phyloP scores from a whole-genome alignment of 2,329 filamentous ascomycete genomes.

The Ophiostoma himal-ulmi region DNA sequence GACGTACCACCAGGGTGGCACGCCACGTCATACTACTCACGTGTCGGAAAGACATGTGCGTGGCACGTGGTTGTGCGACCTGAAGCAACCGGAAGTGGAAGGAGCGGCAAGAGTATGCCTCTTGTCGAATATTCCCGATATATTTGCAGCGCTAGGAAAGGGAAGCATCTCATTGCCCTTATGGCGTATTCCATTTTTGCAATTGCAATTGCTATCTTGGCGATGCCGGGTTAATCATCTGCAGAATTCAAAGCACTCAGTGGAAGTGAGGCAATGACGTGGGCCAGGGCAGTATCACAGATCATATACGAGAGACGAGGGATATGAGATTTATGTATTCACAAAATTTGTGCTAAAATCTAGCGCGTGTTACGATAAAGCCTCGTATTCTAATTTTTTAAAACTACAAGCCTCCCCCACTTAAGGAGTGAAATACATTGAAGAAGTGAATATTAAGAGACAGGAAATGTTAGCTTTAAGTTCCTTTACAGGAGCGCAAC shows the following conservation, averaged over 20 bases:
- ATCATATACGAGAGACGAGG: background rate
- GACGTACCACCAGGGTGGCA: background rate
- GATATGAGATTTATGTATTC: slow-evolving; percentile 7
- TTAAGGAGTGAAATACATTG: background rate
- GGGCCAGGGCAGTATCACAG: background rate
- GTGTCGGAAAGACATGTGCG: background rate
- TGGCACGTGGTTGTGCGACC: background rate
- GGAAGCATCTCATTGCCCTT: background rate
- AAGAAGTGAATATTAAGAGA: slow-evolving; percentile 4
- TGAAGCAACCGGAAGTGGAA: background rate
- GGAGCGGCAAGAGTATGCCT: background rate
- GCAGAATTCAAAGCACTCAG: background rate
- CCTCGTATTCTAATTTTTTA: slow-evolving; percentile 2
- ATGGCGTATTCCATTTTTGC: background rate
- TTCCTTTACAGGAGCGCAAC: slow-evolving; percentile 21
- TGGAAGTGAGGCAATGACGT: too few relatives aligned
- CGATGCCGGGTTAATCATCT: background rate
- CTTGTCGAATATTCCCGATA: background rate
- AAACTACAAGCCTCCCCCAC: slow-evolving; percentile 1
- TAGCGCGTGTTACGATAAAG: background rate
- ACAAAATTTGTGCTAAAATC: background rate
- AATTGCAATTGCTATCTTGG: background rate
- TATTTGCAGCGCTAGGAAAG: too few relatives aligned
- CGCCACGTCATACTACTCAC: background rate
- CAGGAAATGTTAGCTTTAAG: slow-evolving; percentile 30